phyloP scores from a whole-genome alignment of 129 eudicot genomes.

The Flaveria sonorensis region DNA sequence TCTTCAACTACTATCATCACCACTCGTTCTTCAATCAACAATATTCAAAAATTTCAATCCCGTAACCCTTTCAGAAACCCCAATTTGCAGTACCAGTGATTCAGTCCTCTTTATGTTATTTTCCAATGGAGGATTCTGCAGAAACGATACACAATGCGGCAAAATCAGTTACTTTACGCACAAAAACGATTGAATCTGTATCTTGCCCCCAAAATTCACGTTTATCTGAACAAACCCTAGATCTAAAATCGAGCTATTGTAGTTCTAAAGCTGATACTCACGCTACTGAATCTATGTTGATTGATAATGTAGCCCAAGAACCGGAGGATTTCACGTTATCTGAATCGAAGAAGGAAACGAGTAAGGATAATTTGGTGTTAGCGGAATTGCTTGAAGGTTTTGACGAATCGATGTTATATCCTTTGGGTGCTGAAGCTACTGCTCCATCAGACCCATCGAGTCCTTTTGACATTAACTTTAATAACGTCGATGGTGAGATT shows the following conservation, averaged over 20 bases:
- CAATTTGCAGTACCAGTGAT: no score
- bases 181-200: neutral
- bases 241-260: neutral
- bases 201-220: neutral
- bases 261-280: neutral
- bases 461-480: neutral
- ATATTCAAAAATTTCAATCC: neutral
- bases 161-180: neutral
- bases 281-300: neutral
- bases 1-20: neutral
- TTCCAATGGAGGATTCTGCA: neutral
- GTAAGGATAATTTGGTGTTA: constrained; percentile 9
- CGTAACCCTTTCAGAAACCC: neutral
- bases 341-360: neutral
- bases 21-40: neutral
- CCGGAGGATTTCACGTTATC: no score
- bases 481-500: constrained; percentile 22
- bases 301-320: neutral
- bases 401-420: constrained; percentile 15
- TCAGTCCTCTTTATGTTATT: neutral
- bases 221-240: constrained; percentile 4
- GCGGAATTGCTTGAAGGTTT: constrained; percentile 24
- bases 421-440: constrained; percentile 11
- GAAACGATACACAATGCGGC: neutral
- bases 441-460: constrained; percentile 1